Evolutionary conservation across 768 basidiomycete genomes (phyloP), one percentile per base, ranked within the genome.

Genomic region (Boletellus sp.): DNA sequence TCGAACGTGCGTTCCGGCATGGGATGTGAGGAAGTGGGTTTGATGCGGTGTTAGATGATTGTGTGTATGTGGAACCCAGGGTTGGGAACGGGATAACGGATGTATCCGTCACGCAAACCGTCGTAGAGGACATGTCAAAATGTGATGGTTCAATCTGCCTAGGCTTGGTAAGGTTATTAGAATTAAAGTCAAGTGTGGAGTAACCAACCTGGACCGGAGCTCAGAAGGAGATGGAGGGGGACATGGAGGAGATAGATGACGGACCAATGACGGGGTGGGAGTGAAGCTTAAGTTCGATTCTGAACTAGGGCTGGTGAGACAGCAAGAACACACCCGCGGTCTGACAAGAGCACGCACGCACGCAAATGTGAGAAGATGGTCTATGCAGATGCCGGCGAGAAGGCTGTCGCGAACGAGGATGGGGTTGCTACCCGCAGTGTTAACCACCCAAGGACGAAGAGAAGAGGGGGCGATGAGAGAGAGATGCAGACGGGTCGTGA

Each of bases 11-110:
- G 32, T 61, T 64, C 42, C 84, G 72, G 46, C 83, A 78, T 33
- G 87, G 83, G 45, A 87, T 74, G 44, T 78, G 71, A 15, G 85
- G 84, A n/a, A 86, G 76, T 47, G 84, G 77, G 8, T 71, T 70
- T 3, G 79, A 76, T 28, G 85, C 81, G 26, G 73, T 66, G 65
- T 83, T 87, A 36, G 79, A 69, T 50, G 70, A 63, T 41, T 69
- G 70, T 41, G 61, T 59, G 47, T 64, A 61, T 51, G 49, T 44
- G 37, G 54, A 58, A 42, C 24, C 61, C 45, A 64, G 48, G 20
- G 35, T 58, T 36, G 58, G 69, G 54, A 55, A 67, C 52, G 58
- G 61, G 51, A 62, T 59, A 44, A 53, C 59, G 58, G 60, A 58
- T 19, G 50, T 59, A 51, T 62, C 57, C 46, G 60, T 57, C 37